These are phyloP conservation scores for Dendrothele bispora DNA, from an alignment of 768 basidiomycete species.

Conservation along the genomic window DNA sequence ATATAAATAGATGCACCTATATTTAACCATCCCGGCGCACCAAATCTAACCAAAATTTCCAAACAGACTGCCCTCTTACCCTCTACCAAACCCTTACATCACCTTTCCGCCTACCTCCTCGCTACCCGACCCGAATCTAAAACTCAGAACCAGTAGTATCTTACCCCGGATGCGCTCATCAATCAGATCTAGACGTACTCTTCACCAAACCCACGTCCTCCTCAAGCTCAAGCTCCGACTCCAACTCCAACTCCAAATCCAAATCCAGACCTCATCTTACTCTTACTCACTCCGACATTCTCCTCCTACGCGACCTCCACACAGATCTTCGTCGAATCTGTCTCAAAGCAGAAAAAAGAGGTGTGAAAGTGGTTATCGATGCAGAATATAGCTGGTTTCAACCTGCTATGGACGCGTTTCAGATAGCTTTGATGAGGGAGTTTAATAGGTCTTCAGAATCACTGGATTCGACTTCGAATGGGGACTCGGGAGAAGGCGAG, in stretches of 20 bases:
- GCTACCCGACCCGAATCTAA: constrained; percentile 36
- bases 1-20: background rate
- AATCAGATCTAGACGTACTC: constrained; percentile 61
- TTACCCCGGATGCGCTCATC: constrained; percentile 69
- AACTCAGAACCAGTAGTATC: constrained; percentile 44
- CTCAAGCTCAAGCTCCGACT: constrained; percentile 5
- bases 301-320: constrained; percentile 59
- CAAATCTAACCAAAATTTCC: too few relatives aligned
- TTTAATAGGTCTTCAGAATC: too few relatives aligned
- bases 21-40: too few relatives aligned
- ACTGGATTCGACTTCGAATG: constrained; percentile 11
- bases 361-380: constrained; percentile 76
- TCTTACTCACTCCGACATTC: constrained; percentile 57
- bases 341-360: constrained; percentile 53
- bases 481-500: too few relatives aligned
- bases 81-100: constrained; percentile 56
- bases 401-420: constrained; percentile 83
- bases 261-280: too few relatives aligned
- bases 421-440: constrained; percentile 70
- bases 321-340: constrained; percentile 67
- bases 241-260: too few relatives aligned
- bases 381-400: constrained; percentile 84
- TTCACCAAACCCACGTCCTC: too few relatives aligned
- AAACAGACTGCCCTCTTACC: constrained; percentile 75
- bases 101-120: constrained; percentile 59